Evolutionary conservation across 371 early-diverging fungal species (phyloP).

Genomic region (Nematocida displodere): DNA sequence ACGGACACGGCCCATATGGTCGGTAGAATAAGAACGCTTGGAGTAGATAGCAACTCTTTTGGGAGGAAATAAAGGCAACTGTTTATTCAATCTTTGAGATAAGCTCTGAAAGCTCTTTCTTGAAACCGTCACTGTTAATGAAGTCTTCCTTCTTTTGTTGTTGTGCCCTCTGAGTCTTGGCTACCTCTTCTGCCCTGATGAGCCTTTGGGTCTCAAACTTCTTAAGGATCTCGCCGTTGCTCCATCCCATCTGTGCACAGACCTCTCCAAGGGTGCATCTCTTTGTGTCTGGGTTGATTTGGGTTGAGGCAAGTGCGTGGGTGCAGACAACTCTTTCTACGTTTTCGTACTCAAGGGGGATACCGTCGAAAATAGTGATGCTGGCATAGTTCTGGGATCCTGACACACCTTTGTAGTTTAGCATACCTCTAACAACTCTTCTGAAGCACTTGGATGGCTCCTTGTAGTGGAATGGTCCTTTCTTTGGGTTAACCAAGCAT

Average conservation of each 20-base stretch:
- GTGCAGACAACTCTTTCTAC: conserved; percentile 90
- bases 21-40: conserved; percentile 23
- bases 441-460: conserved; percentile 95
- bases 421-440: conserved; percentile 91
- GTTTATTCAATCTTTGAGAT: conserved; percentile 53
- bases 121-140: conserved; percentile 27
- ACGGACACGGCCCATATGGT: conserved; percentile 31
- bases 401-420: conserved; percentile 94
- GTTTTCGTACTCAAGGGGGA: conserved; percentile 90
- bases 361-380: conserved; percentile 94
- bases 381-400: conserved; percentile 91
- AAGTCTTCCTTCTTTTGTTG: conserved; percentile 21
- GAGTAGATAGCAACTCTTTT: conserved; percentile 10
- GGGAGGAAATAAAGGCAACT: conserved; percentile 7
- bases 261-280: conserved; percentile 85
- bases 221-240: conserved; percentile 70
- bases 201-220: conserved; percentile 53
- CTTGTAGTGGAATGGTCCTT: conserved; percentile 93
- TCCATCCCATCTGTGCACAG: conserved; percentile 94
- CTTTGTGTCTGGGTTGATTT: conserved; percentile 89
- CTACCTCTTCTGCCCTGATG: conserved; percentile 23
- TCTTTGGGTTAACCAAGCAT: conserved; percentile 88
- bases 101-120: conserved; percentile 54
- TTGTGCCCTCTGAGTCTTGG: conserved; percentile 42
- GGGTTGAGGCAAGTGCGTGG: conserved; percentile 85